Evolutionary conservation across 345 rosid genomes (phyloP).

Genomic region (Syzygium aqueum): DNA sequence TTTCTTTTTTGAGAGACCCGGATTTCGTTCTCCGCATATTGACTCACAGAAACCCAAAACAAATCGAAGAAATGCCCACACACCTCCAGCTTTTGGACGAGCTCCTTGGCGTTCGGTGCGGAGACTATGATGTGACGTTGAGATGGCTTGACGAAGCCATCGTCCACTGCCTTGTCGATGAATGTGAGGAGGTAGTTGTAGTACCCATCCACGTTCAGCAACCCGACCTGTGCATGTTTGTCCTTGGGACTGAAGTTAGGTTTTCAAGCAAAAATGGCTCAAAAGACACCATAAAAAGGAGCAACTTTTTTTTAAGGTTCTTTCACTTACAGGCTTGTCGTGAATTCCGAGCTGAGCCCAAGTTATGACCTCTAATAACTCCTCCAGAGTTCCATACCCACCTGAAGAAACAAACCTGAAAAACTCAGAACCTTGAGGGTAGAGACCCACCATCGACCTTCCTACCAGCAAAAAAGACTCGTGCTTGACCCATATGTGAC

Average conservation of each 20-base stretch:
- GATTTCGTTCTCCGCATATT: not conserved
- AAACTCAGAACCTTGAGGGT: not conserved
- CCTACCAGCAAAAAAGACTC: not conserved
- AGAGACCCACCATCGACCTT: not conserved
- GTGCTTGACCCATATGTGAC: not conserved
- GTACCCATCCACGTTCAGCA: conserved; percentile 92
- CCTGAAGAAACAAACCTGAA: conserved; percentile 25
- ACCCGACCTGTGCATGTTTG: conserved; percentile 71
- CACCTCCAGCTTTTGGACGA: conserved; percentile 93
- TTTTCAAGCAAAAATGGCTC: not conserved
- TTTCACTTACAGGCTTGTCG: conserved; percentile 73
- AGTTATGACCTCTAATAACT: conserved; percentile 73
- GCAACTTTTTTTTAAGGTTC: not conserved
- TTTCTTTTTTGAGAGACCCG: not conserved
- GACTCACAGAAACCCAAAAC: not conserved
- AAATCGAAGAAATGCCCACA: conserved; percentile 1
- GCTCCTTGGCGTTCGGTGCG: conserved; percentile 85
- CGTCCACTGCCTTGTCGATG: conserved; percentile 96
- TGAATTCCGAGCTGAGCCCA: conserved; percentile 99
- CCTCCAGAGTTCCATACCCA: conserved; percentile 94
- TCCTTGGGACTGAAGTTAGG: not conserved
- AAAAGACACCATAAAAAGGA: not conserved
- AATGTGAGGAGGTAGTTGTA: conserved; percentile 70
- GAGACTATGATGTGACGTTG: conserved; percentile 85
- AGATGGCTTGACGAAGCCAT: conserved; percentile 86